Base-by-base conservation (phyloP, 2,329 filamentous ascomycete genomes). In the Sporothrix euskadiensis region DNA sequence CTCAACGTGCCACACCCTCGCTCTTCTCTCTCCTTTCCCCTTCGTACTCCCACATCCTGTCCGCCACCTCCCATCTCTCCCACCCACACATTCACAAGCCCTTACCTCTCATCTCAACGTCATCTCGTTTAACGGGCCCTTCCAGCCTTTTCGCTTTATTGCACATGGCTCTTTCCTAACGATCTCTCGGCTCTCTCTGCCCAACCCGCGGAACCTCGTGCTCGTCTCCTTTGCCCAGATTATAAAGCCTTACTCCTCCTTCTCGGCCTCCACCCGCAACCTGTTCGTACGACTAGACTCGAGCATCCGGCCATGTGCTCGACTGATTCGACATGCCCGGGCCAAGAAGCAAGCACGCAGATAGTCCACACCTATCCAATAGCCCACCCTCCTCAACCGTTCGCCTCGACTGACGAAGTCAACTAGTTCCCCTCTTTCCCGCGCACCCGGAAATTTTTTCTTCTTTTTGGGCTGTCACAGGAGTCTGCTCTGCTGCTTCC, bases 321-420 rank as follows among this genome's bases (percentile, higher is more conserved):
- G 52, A 72, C 10, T 73, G 74, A 75, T 75, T 75, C 69, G 74
- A 59, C 69, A 69, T 44, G 57, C 72, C 39, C 19, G 14, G 49
- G 65, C 44, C 71, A 73, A 26, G 44, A 52, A 35, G 26, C 19
- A 30, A 30, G 44, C n/a, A 12, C 44, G 44, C 63, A 19, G 19
- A 44, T 12, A 65, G 12, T 39, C 61, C 61, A 47, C 61, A 26
- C 61, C 12, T 66, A 14, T 66, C 35, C 12, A 66, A 66, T 35
- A 35, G 61, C 39, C 61, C 12, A 66, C 39, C 22, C n/a, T 22
- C 47, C 16, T 35, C 19, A 19, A 35, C 16, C 44, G 9, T 35
- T 12, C 47, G 44, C 66, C 47, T 52, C 41, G 26, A 52, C 65
- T 35, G 65, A 22, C 65, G 44, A 26, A 35, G 44, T 35, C 26